Evolutionary conservation across 164 flowering plant species (phyloP).

Genomic region (Litsea cubeba): DNA sequence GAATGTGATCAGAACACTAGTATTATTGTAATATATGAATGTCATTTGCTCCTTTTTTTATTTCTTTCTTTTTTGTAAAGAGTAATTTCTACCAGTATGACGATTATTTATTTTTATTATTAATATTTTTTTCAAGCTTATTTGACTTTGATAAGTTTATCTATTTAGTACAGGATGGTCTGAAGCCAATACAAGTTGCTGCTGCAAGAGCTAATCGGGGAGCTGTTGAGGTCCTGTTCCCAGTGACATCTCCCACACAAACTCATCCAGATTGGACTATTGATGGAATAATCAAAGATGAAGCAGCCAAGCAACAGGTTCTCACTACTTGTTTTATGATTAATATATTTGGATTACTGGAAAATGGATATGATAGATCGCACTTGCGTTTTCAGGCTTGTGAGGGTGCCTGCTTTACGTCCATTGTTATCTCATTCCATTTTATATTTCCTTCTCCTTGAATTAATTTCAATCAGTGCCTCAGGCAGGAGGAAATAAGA

Average conservation of each 20-base stretch:
- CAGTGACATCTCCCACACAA: slow-evolving; percentile 50
- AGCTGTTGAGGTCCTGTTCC: slow-evolving; percentile 73
- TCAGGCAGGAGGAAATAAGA: slow-evolving; percentile 35
- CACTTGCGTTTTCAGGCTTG: background rate
- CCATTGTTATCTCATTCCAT: background rate
- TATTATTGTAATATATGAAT: too few relatives aligned
- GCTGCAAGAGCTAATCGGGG: slow-evolving; percentile 63
- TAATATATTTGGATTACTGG: background rate
- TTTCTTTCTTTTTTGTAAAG: background rate
- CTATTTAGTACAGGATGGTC: slow-evolving; percentile 55
- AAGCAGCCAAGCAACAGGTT: slow-evolving; percentile 45
- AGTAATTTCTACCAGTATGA: background rate
- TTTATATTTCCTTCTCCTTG: background rate
- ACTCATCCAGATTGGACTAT: slow-evolving; percentile 62
- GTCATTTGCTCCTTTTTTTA: background rate
- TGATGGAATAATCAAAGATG: slow-evolving; percentile 67
- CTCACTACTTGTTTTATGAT: background rate
- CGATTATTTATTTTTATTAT: too few relatives aligned
- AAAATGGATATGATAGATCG: background rate
- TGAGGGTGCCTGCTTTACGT: background rate
- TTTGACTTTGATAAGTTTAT: too few relatives aligned
- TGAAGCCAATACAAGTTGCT: slow-evolving; percentile 82
- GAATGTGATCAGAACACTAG: too few relatives aligned
- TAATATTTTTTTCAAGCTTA: background rate
- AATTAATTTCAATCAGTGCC: slow-evolving; percentile 8